Conservation (phyloP, 2,329 filamentous ascomycete genomes). For the Aspergillus transmontanensis region DNA sequence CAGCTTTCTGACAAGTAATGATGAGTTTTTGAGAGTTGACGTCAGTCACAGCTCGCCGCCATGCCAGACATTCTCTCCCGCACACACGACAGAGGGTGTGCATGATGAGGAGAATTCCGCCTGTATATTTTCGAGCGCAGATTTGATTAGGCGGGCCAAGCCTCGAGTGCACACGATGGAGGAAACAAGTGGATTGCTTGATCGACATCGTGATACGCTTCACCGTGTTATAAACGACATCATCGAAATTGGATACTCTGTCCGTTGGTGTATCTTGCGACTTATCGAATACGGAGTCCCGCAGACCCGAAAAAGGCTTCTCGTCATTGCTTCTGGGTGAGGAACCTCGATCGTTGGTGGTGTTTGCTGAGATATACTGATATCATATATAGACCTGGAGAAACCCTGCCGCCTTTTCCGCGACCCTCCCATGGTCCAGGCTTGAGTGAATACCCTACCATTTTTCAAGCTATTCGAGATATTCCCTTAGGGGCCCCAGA, state of each 20-base stretch:
- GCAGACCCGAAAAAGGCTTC: conserved; percentile 51
- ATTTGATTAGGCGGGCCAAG: conserved; percentile 59
- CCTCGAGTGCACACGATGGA: conserved; percentile 77
- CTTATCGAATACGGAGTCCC: conserved; percentile 53
- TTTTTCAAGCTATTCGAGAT: conserved; percentile 43
- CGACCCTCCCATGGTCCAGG: conserved; percentile 57
- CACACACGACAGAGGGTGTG: conserved; percentile 61
- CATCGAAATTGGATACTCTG: conserved; percentile 66
- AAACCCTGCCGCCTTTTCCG: conserved; percentile 68
- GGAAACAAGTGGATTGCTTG: conserved; percentile 69
- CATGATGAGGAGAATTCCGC: conserved; percentile 71
- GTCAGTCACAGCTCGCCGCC: conserved; percentile 76
- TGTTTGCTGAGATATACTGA: neutral
- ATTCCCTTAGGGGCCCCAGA: conserved; percentile 46
- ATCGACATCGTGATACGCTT: conserved; percentile 59
- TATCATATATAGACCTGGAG: conserved; percentile 61
- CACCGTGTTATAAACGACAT: conserved; percentile 65
- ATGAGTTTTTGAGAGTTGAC: conserved; percentile 56
- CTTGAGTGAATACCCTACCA: conserved; percentile 42
- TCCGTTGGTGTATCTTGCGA: conserved; percentile 67
- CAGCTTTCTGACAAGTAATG: conserved; percentile 39
- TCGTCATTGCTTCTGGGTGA: conserved; percentile 58
- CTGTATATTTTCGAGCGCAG: conserved; percentile 49
- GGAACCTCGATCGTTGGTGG: conserved; percentile 18
- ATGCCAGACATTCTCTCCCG: conserved; percentile 74